These are phyloP conservation scores for Lactarius hengduanensis DNA, from an alignment of 768 basidiomycete species.

Conservation along the genomic window DNA sequence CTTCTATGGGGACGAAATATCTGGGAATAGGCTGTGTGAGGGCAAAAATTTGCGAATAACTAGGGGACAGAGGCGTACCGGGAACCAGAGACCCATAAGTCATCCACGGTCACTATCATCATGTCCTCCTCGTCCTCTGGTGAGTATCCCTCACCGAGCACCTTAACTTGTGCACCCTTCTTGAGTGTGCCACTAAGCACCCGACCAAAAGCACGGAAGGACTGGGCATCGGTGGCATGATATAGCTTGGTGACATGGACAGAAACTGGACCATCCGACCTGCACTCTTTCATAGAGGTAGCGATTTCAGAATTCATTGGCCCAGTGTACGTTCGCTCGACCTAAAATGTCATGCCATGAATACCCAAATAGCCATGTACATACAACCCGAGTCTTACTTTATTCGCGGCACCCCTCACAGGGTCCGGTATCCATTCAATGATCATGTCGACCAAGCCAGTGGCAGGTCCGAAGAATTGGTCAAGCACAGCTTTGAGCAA, in stretches of 20 bases:
- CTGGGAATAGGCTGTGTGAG: constrained; percentile 40
- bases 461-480: constrained; percentile 92
- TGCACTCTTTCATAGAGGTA: constrained; percentile 76
- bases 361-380: constrained; percentile 8
- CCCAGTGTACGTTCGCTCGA: constrained; percentile 85
- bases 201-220: constrained; percentile 94
- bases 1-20: constrained; percentile 88
- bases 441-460: constrained; percentile 91
- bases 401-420: constrained; percentile 51
- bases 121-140: constrained; percentile 99
- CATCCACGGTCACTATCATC: constrained; percentile 80
- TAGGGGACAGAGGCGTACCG: constrained; percentile 49
- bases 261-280: constrained; percentile 84
- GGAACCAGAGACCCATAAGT: constrained; percentile 88
- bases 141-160: constrained; percentile 97
- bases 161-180: constrained; percentile 84
- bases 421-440: constrained; percentile 89
- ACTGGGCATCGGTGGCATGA: constrained; percentile 94
- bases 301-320: constrained; percentile 81
- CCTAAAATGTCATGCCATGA: constrained; percentile 40
- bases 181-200: constrained; percentile 88
- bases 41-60: not conserved
- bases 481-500: constrained; percentile 89
- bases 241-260: constrained; percentile 93
- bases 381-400: constrained; percentile 43